These are phyloP conservation scores for Alternaria arbusti DNA, from an alignment of 2,329 filamentous ascomycete species.

Conservation along the genomic window DNA sequence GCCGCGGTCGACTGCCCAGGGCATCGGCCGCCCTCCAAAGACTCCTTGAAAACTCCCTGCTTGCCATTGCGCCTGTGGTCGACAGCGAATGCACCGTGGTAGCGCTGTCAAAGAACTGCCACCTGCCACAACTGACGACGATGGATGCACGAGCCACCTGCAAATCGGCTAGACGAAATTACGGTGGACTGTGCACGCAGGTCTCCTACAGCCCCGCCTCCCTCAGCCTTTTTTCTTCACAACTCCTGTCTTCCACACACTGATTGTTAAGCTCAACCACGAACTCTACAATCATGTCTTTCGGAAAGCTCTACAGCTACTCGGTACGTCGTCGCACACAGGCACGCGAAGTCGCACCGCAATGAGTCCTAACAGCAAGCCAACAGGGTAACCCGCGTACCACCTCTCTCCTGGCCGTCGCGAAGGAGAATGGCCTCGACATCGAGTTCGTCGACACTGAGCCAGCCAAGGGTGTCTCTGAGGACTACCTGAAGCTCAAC, in stretches of 20 bases:
- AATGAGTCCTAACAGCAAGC: constrained; percentile 36
- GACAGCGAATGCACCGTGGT: constrained; percentile 7
- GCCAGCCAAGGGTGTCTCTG: constrained; percentile 67
- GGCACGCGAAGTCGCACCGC: background rate
- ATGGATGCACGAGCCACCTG: constrained; percentile 12
- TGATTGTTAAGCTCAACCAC: constrained; percentile 39
- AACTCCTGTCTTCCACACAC: constrained; percentile 26
- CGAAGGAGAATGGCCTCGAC: constrained; percentile 96
- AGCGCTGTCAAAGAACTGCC: constrained; percentile 10
- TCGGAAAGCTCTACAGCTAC: constrained; percentile 96
- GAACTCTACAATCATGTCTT: constrained; percentile 74
- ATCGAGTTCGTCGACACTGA: constrained; percentile 81
- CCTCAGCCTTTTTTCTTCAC: constrained; percentile 32
- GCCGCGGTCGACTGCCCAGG: constrained; percentile 25
- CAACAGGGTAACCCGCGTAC: constrained; percentile 85
- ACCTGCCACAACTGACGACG: constrained; percentile 11
- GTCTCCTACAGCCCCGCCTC: constrained; percentile 27
- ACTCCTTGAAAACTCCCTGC: constrained; percentile 38
- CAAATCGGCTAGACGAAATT: constrained; percentile 33
- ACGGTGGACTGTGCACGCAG: constrained; percentile 30
- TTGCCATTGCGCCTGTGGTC: constrained; percentile 34
- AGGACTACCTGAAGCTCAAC: constrained; percentile 85
- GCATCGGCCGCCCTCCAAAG: constrained; percentile 36
- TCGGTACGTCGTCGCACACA: constrained; percentile 54
- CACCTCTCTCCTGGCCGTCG: constrained; percentile 86